These are phyloP conservation scores for Cicer bijugum DNA, from an alignment of 306 rosid species.

Conservation along the genomic window DNA sequence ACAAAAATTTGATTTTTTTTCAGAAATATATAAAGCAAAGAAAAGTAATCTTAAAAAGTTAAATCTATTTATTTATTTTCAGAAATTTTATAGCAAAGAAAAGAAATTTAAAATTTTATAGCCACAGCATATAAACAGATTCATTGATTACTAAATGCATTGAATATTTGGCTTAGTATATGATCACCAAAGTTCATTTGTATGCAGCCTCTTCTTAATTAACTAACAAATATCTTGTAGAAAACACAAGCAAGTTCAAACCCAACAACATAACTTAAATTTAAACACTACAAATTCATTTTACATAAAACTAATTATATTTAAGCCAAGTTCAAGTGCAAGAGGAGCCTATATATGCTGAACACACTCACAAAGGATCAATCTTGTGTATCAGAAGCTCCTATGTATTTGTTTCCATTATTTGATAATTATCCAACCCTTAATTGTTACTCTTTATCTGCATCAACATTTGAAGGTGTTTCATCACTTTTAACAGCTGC, in stretches of 20 bases:
- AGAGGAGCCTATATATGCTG: constrained; percentile 15
- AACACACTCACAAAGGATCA: constrained; percentile 38
- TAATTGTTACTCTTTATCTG: constrained; percentile 43
- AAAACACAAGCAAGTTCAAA: constrained; percentile 14
- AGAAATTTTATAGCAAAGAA: too few species aligned
- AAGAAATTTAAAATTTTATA: too few species aligned
- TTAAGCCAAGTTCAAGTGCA: constrained; percentile 28
- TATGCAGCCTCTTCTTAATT: not conserved
- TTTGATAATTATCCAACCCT: constrained; percentile 19
- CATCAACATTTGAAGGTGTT: constrained; percentile 50
- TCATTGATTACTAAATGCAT: not conserved
- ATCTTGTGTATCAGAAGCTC: constrained; percentile 30
- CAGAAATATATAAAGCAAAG: too few species aligned
- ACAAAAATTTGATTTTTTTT: too few species aligned
- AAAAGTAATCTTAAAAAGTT: too few species aligned
- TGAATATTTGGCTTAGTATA: not conserved
- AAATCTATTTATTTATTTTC: too few species aligned
- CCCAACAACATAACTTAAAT: constrained; percentile 8
- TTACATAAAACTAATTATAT: constrained; percentile 30
- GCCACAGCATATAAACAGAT: too few species aligned
- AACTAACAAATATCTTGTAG: constrained; percentile 16
- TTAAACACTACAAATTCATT: constrained; percentile 39
- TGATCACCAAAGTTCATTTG: constrained; percentile 10
- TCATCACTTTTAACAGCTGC: constrained; percentile 61
- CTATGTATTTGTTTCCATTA: constrained; percentile 21